Conservation (phyloP, 73 alveolate genomes). For the Urostyla sp. region DNA sequence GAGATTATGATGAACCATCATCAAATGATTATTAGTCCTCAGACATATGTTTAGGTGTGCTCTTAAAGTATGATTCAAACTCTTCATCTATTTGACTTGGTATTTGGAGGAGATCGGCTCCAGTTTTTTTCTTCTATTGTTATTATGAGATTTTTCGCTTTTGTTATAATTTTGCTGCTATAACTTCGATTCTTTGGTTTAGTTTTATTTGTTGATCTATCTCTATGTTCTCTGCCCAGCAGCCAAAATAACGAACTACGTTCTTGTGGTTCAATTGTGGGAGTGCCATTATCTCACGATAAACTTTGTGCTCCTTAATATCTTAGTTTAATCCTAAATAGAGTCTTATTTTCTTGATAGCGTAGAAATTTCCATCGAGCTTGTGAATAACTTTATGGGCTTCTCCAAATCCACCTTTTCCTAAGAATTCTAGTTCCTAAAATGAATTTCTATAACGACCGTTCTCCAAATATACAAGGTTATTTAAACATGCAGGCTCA, state of each 20-base stretch:
- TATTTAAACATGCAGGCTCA: too few species aligned
- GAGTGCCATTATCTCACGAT: slow-evolving; percentile 85
- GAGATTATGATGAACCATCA: too few species aligned
- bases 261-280: slow-evolving; percentile 77
- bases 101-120: neutral
- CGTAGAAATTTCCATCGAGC: slow-evolving; percentile 85
- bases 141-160: neutral
- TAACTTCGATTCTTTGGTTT: slow-evolving; percentile 9
- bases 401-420: slow-evolving; percentile 94
- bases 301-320: slow-evolving; percentile 77
- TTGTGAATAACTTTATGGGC: slow-evolving; percentile 80
- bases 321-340: slow-evolving; percentile 77
- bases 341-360: slow-evolving; percentile 82
- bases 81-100: neutral
- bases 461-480: slow-evolving; percentile 64
- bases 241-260: slow-evolving; percentile 82
- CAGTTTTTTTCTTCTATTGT: neutral
- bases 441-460: slow-evolving; percentile 74
- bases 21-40: too few species aligned
- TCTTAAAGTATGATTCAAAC: too few species aligned
- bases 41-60: too few species aligned
- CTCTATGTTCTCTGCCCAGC: slow-evolving; percentile 79
- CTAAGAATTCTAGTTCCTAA: slow-evolving; percentile 74
- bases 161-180: neutral
- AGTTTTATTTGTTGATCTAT: neutral